A percentile compares a stretch with the other conserved stretches of the same genome.
Conservation (phyloP, 2,329 filamentous ascomycete species). For the Nothopassalora personata region DNA sequence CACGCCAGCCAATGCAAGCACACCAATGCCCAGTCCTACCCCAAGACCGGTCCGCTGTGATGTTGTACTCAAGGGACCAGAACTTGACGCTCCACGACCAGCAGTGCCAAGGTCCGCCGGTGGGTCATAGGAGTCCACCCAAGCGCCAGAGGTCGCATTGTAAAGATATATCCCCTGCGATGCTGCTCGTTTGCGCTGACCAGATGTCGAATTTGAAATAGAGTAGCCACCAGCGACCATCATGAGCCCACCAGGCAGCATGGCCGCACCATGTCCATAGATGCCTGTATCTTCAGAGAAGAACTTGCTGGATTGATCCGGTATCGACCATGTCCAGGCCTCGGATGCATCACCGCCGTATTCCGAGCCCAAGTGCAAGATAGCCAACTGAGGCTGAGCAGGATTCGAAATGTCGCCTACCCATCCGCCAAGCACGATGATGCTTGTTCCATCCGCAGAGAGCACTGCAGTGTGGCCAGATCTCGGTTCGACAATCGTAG, state of each 20-base stretch:
- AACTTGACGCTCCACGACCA: conserved; percentile 1
- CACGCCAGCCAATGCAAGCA: conserved; percentile 38
- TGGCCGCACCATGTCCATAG: conserved; percentile 57
- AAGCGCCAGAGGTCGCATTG: conserved; percentile 57
- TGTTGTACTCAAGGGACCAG: conserved; percentile 37
- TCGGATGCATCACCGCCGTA: conserved; percentile 52
- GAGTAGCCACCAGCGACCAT: conserved; percentile 56
- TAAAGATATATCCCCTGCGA: conserved; percentile 51
- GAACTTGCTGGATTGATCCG: conserved; percentile 44
- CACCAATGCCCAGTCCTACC: conserved; percentile 42
- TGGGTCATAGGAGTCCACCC: conserved; percentile 54
- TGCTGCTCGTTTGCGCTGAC: conserved; percentile 33
- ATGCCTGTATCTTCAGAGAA: conserved; percentile 45
- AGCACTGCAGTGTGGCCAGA: conserved; percentile 86
- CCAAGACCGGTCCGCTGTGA: conserved; percentile 44
- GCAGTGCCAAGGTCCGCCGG: conserved; percentile 10
- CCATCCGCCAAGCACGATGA: conserved; percentile 86
- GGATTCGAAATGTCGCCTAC: conserved; percentile 72
- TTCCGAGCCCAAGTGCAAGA: conserved; percentile 68
- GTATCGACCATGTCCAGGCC: conserved; percentile 67
- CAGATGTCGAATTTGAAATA: conserved; percentile 40
- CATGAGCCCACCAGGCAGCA: conserved; percentile 58
- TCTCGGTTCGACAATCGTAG: conserved; percentile 63
- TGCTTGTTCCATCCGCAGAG: conserved; percentile 67
- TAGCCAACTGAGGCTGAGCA: conserved; percentile 73